Evolutionary conservation across 75 land plant genomes (phyloP).

Genomic region (Picea sitchensis): DNA sequence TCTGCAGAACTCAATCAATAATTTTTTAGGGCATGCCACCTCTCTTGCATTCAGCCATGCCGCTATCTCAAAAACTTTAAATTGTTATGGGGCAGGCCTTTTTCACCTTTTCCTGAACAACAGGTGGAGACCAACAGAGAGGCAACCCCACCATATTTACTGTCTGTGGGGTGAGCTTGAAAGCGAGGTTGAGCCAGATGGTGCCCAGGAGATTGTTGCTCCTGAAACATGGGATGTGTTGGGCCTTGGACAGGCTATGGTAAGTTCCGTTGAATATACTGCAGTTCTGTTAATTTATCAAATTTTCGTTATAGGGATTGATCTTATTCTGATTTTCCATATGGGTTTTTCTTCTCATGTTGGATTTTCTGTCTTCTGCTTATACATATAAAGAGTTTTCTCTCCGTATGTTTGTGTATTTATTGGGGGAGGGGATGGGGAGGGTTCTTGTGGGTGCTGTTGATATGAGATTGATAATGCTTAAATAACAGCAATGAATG

Average conservation of each 20-base stretch:
- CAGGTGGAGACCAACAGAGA: neutral
- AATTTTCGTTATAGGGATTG: neutral
- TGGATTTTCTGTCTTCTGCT: neutral
- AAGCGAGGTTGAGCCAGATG: slow-evolving; percentile 18
- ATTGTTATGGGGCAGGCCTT: neutral
- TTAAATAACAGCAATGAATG: too few relatives aligned
- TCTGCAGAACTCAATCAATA: neutral
- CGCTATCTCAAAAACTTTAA: neutral
- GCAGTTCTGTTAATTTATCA: neutral
- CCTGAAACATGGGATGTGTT: slow-evolving; percentile 86
- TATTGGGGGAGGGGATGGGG: too few relatives aligned
- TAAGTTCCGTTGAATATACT: slow-evolving; percentile 14
- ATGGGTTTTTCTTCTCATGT: neutral
- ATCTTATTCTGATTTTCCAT: neutral
- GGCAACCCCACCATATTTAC: neutral
- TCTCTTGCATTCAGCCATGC: neutral
- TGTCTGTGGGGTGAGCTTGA: slow-evolving; percentile 1
- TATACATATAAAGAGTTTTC: neutral
- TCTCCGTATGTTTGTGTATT: neutral
- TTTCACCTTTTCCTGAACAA: neutral
- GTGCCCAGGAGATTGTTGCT: neutral
- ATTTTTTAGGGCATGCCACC: neutral
- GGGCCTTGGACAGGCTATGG: slow-evolving; percentile 97
- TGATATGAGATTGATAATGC: neutral
- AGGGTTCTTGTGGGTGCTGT: neutral